These are phyloP conservation scores for Scheffersomyces quercinus DNA, from an alignment of 1,139 yeast species.

Conservation along the genomic window DNA sequence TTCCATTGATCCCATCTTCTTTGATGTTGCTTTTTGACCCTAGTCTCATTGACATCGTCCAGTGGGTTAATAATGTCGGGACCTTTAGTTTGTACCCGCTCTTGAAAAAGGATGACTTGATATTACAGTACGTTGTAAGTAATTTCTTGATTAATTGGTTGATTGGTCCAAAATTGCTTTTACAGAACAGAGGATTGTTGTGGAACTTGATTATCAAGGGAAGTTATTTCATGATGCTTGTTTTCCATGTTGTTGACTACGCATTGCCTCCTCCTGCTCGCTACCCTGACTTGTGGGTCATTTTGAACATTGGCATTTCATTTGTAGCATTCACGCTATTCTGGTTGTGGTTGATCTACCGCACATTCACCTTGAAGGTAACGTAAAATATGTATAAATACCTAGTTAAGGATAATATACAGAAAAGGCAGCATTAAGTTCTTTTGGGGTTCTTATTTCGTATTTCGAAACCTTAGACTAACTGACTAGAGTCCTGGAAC, in stretches of 20 bases:
- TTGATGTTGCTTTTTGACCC: slow-evolving; percentile 60
- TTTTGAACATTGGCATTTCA: slow-evolving; percentile 70
- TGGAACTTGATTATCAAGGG: slow-evolving; percentile 58
- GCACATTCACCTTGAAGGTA: slow-evolving; percentile 8
- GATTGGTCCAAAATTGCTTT: slow-evolving; percentile 51
- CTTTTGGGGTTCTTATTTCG: no score
- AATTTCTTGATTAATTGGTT: slow-evolving; percentile 80
- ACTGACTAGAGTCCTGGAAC: no score
- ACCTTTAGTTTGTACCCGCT: slow-evolving; percentile 88
- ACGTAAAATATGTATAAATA: no score
- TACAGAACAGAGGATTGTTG: slow-evolving; percentile 33
- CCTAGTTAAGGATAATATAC: no score
- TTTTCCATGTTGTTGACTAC: slow-evolving; percentile 57
- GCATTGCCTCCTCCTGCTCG: slow-evolving; percentile 51
- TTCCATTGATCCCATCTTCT: slow-evolving; percentile 85
- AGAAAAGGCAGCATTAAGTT: no score
- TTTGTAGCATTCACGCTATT: slow-evolving; percentile 74
- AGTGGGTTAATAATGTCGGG: slow-evolving; percentile 87
- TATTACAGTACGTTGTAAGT: slow-evolving; percentile 67
- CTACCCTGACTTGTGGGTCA: slow-evolving; percentile 86
- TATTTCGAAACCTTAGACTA: no score
- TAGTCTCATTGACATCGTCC: slow-evolving; percentile 65
- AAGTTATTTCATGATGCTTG: slow-evolving; percentile 58
- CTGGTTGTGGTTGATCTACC: slow-evolving; percentile 65
- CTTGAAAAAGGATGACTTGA: slow-evolving; percentile 70